Evolutionary conservation across 225 moss, liverwort and hornwort genomes (phyloP).

Genomic region (Polytrichum commune): DNA sequence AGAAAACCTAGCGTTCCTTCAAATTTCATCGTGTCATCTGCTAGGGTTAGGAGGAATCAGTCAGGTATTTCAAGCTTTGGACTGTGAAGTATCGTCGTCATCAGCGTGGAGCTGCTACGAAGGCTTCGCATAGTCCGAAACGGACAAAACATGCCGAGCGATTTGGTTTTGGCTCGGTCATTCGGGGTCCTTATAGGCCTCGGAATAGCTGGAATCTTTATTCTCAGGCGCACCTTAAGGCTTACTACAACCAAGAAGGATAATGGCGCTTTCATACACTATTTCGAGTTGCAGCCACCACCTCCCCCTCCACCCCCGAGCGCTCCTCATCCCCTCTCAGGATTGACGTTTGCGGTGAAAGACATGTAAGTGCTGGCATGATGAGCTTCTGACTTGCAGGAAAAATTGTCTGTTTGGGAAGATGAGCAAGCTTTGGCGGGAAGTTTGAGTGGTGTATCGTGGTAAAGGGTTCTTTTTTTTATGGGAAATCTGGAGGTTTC

Average conservation of each 20-base stretch:
- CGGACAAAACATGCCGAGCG: constrained; percentile 46
- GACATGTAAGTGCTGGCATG: constrained; percentile 56
- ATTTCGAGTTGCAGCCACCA: constrained; percentile 82
- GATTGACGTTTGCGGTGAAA: constrained; percentile 84
- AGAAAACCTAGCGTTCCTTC: no score
- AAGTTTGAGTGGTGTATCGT: no score
- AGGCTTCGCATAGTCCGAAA: constrained; percentile 27
- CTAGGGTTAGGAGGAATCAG: background rate
- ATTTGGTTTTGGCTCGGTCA: constrained; percentile 59
- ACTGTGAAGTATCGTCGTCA: no score
- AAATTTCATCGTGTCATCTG: background rate
- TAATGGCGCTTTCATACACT: constrained; percentile 83
- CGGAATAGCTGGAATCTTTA: constrained; percentile 82
- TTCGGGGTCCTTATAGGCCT: constrained; percentile 76
- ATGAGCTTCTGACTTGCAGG: no score
- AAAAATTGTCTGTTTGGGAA: no score
- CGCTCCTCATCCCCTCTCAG: constrained; percentile 70
- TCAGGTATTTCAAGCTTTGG: no score
- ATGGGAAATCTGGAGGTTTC: background rate
- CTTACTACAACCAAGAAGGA: constrained; percentile 51
- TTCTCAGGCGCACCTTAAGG: constrained; percentile 61
- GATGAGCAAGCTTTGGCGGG: no score
- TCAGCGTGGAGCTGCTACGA: constrained; percentile 46
- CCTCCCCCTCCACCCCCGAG: constrained; percentile 71
- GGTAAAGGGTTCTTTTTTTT: no score